Evolutionary conservation across 257 asterid genomes (phyloP).

Genomic region (Solanum arcanum): DNA sequence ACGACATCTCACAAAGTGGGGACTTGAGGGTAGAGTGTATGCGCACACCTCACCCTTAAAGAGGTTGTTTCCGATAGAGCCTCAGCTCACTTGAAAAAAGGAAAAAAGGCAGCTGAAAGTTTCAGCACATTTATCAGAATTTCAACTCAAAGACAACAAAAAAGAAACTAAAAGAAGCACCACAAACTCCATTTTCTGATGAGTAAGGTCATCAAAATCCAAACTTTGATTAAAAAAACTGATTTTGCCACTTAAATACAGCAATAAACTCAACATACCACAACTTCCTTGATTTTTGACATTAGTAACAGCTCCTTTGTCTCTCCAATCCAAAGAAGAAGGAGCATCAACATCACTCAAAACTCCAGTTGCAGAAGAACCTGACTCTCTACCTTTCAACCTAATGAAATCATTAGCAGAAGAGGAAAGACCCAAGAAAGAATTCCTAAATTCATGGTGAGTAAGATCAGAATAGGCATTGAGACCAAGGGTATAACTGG

Average conservation of each 20-base stretch:
- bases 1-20: not conserved
- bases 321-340: slow-evolving; percentile 75
- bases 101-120: not conserved
- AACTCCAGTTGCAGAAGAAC: not conserved
- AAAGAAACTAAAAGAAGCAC: not conserved
- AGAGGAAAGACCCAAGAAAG: slow-evolving; percentile 57
- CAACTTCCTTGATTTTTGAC: slow-evolving; percentile 91
- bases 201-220: not conserved
- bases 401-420: slow-evolving; percentile 41
- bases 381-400: slow-evolving; percentile 35
- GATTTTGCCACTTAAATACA: not conserved
- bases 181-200: not conserved
- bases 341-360: slow-evolving; percentile 34
- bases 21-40: not conserved
- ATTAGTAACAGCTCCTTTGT: slow-evolving; percentile 70
- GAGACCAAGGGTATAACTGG: slow-evolving; percentile 51
- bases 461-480: slow-evolving; percentile 93
- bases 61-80: not conserved
- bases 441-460: slow-evolving; percentile 63
- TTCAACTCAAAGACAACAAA: not conserved
- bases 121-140: not conserved
- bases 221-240: not conserved
- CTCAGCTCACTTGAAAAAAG: not conserved
- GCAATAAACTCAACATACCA: slow-evolving; percentile 33
- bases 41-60: not conserved